Conservation (phyloP, 2,329 filamentous ascomycete genomes). For the Aspergillus pseudoviridinutans region DNA sequence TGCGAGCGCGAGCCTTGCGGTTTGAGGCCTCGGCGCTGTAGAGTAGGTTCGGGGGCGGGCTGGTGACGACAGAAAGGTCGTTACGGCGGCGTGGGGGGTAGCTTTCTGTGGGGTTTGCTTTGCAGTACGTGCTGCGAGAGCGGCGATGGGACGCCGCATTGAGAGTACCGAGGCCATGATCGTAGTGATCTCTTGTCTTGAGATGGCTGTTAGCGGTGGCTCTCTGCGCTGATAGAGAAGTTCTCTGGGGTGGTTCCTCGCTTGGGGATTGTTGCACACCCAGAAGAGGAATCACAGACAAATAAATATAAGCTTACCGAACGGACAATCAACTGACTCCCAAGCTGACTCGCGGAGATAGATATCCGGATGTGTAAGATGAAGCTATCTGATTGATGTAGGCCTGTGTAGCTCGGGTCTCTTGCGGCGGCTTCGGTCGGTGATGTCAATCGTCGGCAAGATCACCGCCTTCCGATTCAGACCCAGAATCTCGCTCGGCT, state of each 20-base stretch:
- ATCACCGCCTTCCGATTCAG: background rate
- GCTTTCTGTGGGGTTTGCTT: background rate
- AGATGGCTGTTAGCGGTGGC: background rate
- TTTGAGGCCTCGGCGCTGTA: background rate
- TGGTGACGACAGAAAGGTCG: background rate
- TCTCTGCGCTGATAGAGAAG: background rate
- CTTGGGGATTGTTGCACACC: background rate
- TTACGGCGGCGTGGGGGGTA: background rate
- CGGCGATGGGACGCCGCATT: constrained; percentile 2
- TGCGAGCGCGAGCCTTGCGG: background rate
- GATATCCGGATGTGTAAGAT: background rate
- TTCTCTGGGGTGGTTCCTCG: background rate
- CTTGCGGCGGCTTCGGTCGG: background rate
- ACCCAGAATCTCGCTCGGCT: background rate
- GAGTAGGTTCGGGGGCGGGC: background rate
- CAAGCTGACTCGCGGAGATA: background rate
- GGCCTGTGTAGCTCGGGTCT: background rate
- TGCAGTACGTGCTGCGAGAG: constrained; percentile 6
- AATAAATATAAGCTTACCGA: background rate
- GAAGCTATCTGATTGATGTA: background rate
- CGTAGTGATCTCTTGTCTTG: background rate
- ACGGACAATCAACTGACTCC: background rate
- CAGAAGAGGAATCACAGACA: background rate
- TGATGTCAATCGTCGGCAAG: background rate
- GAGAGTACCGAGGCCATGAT: constrained; percentile 10